These are phyloP conservation scores for Macadamia tetraphylla DNA, from an alignment of 164 flowering plant species.

Conservation along the genomic window DNA sequence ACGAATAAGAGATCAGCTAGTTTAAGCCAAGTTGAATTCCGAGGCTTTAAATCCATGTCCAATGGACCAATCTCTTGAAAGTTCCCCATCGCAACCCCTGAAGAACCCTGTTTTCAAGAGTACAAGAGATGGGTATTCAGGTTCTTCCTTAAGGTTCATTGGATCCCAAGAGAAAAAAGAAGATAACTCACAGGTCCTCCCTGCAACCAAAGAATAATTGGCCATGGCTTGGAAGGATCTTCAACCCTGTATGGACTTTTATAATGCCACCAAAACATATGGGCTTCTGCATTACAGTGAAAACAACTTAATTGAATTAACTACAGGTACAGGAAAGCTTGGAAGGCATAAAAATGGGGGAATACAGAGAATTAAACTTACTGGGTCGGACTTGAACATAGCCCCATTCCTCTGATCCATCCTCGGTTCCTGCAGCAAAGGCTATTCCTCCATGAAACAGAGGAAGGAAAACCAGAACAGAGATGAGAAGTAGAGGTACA, in stretches of 20 bases:
- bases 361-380: slow-evolving; percentile 12
- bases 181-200: slow-evolving; percentile 60
- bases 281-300: slow-evolving; percentile 37
- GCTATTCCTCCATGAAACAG: slow-evolving; percentile 15
- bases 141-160: background rate
- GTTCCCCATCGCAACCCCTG: slow-evolving; percentile 60
- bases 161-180: background rate
- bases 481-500: slow-evolving; percentile 6
- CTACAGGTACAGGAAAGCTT: too few relatives aligned
- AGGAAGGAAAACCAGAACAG: slow-evolving; percentile 11
- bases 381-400: slow-evolving; percentile 54
- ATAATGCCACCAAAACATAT: slow-evolving; percentile 63
- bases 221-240: slow-evolving; percentile 46
- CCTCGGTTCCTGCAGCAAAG: slow-evolving; percentile 24
- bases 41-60: slow-evolving; percentile 37
- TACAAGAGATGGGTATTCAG: slow-evolving; percentile 16
- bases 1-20: slow-evolving; percentile 64
- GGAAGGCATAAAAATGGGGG: background rate
- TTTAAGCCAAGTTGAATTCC: slow-evolving; percentile 56
- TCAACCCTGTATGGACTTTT: slow-evolving; percentile 43
- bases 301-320: background rate
- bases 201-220: slow-evolving; percentile 57
- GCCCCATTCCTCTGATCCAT: slow-evolving; percentile 57
- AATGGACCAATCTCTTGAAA: slow-evolving; percentile 57
- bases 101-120: slow-evolving; percentile 35